phyloP scores from a whole-genome alignment of 805 yeast genomes.

The Nakazawaea ambrosiae region DNA sequence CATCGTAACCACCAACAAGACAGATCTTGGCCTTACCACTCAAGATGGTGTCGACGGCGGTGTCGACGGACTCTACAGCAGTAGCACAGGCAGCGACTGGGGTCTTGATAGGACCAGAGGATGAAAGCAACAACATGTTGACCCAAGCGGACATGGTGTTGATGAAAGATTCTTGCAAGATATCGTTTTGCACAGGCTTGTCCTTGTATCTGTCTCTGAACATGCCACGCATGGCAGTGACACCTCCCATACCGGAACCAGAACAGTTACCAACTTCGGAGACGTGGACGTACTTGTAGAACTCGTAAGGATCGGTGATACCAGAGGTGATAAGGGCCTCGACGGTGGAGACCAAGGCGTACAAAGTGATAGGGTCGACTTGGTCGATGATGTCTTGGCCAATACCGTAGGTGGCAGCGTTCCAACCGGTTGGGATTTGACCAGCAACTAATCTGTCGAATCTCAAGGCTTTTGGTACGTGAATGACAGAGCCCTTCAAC shows the following conservation, averaged over 20 bases:
- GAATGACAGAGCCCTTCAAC: conserved; percentile 87
- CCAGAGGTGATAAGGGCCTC: conserved; percentile 94
- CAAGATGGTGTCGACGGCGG: conserved; percentile 89
- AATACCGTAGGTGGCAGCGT: conserved; percentile 91
- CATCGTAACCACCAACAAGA: conserved; percentile 98
- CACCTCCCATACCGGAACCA: conserved; percentile 99
- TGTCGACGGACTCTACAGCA: conserved; percentile 94
- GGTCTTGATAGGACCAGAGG: conserved; percentile 98
- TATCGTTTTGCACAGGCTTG: conserved; percentile 93
- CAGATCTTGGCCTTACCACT: conserved; percentile 94
- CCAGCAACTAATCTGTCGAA: conserved; percentile 76
- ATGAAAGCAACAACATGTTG: conserved; percentile 91
- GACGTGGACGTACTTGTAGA: conserved; percentile 96
- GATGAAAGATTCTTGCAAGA: conserved; percentile 95
- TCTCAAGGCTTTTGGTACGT: conserved; percentile 79
- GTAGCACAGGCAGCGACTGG: conserved; percentile 99
- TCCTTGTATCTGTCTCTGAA: conserved; percentile 92
- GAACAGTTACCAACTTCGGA: conserved; percentile 99
- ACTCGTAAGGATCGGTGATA: conserved; percentile 97
- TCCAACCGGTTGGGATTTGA: conserved; percentile 99
- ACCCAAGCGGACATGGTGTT: conserved; percentile 99
- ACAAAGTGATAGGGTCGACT: conserved; percentile 94
- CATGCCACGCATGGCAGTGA: conserved; percentile 94
- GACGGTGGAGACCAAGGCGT: conserved; percentile 86
- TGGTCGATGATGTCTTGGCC: conserved; percentile 87